Conservation (phyloP, 2,329 filamentous ascomycete species). For the Botrytis aclada region DNA sequence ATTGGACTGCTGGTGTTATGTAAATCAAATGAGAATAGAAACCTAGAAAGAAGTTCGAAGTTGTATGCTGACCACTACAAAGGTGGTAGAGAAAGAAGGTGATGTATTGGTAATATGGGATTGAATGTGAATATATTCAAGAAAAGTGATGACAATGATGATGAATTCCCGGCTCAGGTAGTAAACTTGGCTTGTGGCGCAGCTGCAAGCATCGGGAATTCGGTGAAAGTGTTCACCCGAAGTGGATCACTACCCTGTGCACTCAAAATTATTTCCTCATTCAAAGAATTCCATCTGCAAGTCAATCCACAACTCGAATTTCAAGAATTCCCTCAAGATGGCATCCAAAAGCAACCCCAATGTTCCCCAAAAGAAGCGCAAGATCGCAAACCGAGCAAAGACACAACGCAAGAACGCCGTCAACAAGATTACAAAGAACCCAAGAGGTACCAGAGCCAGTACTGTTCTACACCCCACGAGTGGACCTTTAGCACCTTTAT, state of each 20-base stretch:
- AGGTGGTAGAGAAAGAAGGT: not conserved
- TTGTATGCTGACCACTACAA: not conserved
- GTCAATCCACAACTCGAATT: not conserved
- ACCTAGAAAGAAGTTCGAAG: not conserved
- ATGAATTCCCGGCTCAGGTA: conserved; percentile 7
- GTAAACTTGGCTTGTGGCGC: conserved; percentile 18
- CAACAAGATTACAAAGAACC: conserved; percentile 35
- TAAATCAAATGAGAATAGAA: not conserved
- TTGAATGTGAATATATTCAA: conserved; percentile 10
- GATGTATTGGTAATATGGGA: not conserved
- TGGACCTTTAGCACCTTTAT: conserved; percentile 36
- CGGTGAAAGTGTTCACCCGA: conserved; percentile 11
- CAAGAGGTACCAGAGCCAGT: conserved; percentile 34
- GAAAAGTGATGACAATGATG: conserved; percentile 16
- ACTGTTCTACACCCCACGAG: conserved; percentile 36
- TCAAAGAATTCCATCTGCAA: conserved; percentile 6
- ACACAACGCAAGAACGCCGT: conserved; percentile 35
- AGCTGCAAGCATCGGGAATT: conserved; percentile 16
- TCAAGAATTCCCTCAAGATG: conserved; percentile 27
- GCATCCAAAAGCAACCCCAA: conserved; percentile 39
- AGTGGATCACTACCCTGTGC: not conserved
- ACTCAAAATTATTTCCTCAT: conserved; percentile 16
- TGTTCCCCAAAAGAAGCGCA: conserved; percentile 37
- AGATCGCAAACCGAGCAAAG: conserved; percentile 34
- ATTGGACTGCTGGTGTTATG: not conserved